Evolutionary conservation across 2,329 filamentous ascomycete genomes (phyloP), one percentile per base, ranked within the genome.

Genomic region (Corynespora cassiicola): DNA sequence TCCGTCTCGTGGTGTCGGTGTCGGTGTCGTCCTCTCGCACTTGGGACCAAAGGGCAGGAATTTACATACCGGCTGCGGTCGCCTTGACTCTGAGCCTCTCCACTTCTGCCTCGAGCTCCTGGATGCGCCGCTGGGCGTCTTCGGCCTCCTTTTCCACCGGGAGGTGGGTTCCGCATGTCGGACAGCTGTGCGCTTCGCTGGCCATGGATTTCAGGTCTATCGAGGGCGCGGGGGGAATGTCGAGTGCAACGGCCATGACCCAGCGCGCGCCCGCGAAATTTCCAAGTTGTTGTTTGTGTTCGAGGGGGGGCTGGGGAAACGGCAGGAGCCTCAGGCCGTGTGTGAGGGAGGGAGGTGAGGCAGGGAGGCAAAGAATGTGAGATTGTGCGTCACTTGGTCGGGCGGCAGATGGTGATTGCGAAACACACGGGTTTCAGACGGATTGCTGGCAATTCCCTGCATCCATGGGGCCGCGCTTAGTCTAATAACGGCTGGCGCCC

Each of bases 91-190:
- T 88, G 42, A 91, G 77, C 36, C 83, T 69, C 39, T 79, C 77
- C 36, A 91, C 82, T 59, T 90, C 86, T 22, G 79, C 76, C 66
- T 90, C 82, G 28, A 92, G 76, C 56, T 90, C 85, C 34, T 35
- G 36, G 22, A 69, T 66, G 29, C 51, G 47, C 12, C 40, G 50
- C 42, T 50, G 52, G 23, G 56, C 56, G 16, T 48, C 52, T 25
- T 59, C 51, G 2, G 45, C 15, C 6, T 50, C 50, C 19, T 35
- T 34, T 6, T 59, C 43, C 21, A 45, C 18, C 7, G 32, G 14
- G 6, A 66, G 31, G 6, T 34, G 35, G 7, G 50, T 55, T 12
- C 65, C 65, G 45, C 65, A 68, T 33, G 54, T 40, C 16, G 63
- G 63, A 37, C 65, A 68, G 47, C 42, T 64, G 33, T 63, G 55